phyloP scores from a whole-genome alignment of 495 filamentous ascomycete genomes.

The Hypomontagnella submonticulosa region DNA sequence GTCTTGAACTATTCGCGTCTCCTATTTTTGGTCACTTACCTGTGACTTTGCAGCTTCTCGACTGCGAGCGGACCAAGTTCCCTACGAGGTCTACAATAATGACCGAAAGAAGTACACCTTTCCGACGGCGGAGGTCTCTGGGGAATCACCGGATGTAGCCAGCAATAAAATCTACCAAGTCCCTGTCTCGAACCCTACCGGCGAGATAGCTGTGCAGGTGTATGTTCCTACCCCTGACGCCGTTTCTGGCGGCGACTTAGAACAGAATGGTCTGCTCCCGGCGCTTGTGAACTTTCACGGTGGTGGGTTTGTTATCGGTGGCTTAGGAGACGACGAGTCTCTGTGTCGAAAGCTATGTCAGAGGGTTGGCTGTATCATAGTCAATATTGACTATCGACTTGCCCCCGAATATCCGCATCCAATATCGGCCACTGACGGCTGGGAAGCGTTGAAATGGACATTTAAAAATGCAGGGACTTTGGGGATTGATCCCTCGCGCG shows the following conservation, averaged over 20 bases:
- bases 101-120: conserved; percentile 50
- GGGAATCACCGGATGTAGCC: conserved; percentile 45
- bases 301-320: conserved; percentile 74
- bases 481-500: conserved; percentile 50
- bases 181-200: conserved; percentile 47
- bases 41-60: conserved; percentile 13
- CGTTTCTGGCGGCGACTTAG: conserved; percentile 40
- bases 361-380: conserved; percentile 62
- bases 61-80: conserved; percentile 51
- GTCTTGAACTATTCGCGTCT: neutral
- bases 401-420: conserved; percentile 54
- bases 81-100: conserved; percentile 52
- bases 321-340: conserved; percentile 67
- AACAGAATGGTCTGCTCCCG: conserved; percentile 51
- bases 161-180: conserved; percentile 48
- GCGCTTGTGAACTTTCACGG: conserved; percentile 73
- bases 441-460: conserved; percentile 57
- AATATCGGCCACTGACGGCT: conserved; percentile 50
- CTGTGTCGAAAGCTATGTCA: conserved; percentile 65
- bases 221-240: conserved; percentile 49
- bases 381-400: conserved; percentile 55
- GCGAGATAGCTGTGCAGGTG: conserved; percentile 50
- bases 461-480: conserved; percentile 51
- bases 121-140: conserved; percentile 41
- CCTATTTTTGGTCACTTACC: conserved; percentile 18